phyloP scores from a whole-genome alignment of 2,329 filamentous ascomycete species.

The Colletotrichum abscissum region DNA sequence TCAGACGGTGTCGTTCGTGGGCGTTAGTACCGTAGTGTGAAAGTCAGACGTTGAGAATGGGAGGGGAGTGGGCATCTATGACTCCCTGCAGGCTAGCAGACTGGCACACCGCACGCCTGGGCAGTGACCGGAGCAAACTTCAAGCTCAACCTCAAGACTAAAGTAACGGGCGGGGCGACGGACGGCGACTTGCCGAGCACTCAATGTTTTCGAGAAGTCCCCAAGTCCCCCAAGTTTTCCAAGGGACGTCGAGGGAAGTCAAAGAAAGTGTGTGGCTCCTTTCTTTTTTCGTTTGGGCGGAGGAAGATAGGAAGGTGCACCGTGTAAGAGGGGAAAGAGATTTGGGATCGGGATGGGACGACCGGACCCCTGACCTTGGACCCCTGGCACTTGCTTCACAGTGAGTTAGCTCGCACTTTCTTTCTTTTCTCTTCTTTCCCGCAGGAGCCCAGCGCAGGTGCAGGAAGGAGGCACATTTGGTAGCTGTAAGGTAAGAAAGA shows the following conservation, averaged over 20 bases:
- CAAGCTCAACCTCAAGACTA: too few relatives aligned
- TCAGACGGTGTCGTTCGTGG: neutral
- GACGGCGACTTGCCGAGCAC: constrained; percentile 11
- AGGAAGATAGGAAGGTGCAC: neutral
- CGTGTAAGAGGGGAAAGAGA: neutral
- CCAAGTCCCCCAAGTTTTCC: neutral
- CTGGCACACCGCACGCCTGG: neutral
- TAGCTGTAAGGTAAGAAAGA: neutral
- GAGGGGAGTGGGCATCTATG: neutral
- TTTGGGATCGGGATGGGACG: constrained; percentile 21
- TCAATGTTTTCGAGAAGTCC: neutral
- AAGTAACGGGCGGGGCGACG: neutral
- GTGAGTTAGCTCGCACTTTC: neutral
- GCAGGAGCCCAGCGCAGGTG: neutral
- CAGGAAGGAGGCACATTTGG: too few relatives aligned
- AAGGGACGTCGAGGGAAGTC: neutral
- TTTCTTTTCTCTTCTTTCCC: neutral
- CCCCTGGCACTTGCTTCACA: constrained; percentile 8
- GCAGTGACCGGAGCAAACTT: neutral
- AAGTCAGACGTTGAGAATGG: neutral
- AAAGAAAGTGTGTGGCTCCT: neutral
- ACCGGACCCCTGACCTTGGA: constrained; percentile 17
- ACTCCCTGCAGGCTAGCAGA: neutral
- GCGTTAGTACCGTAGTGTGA: neutral
- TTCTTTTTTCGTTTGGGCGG: neutral